Percentiles rank a stretch among this genome's conserved stretches.
Conservation (phyloP, 129 eudicot genomes). For the carrot (Daucus carota) region DNA sequence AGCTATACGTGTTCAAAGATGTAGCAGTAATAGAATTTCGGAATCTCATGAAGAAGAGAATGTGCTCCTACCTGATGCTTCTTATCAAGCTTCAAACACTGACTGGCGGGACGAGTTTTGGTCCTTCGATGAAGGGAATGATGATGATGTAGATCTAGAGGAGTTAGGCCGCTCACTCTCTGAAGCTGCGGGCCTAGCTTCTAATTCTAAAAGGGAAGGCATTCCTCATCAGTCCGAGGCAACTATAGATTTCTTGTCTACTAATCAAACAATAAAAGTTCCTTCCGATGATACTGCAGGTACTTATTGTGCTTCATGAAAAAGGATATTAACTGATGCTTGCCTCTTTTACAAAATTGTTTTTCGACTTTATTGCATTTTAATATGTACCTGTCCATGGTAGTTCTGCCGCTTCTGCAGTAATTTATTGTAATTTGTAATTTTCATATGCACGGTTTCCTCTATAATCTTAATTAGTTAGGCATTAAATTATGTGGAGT, state of each 20-base stretch:
- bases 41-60: constrained; percentile 12
- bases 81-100: constrained; percentile 26
- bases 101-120: constrained; percentile 40
- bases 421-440: neutral
- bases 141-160: constrained; percentile 62
- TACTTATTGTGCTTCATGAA: constrained; percentile 10
- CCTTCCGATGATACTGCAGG: constrained; percentile 41
- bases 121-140: constrained; percentile 47
- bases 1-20: constrained; percentile 76
- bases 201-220: constrained; percentile 37
- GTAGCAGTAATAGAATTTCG: constrained; percentile 17
- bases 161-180: constrained; percentile 58
- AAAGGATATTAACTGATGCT: neutral
- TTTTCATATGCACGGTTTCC: neutral
- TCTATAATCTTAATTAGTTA: no score
- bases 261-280: constrained; percentile 24
- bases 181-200: constrained; percentile 57
- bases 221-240: constrained; percentile 13
- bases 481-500: neutral
- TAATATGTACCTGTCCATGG: neutral
- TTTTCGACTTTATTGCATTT: neutral
- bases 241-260: constrained; percentile 18
- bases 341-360: neutral
- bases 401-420: neutral
- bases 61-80: constrained; percentile 17